Evolutionary conservation across 2,329 filamentous ascomycete species (phyloP), one percentile per base, ranked within the genome.

Genomic region (Coniochaeta ligniaria): DNA sequence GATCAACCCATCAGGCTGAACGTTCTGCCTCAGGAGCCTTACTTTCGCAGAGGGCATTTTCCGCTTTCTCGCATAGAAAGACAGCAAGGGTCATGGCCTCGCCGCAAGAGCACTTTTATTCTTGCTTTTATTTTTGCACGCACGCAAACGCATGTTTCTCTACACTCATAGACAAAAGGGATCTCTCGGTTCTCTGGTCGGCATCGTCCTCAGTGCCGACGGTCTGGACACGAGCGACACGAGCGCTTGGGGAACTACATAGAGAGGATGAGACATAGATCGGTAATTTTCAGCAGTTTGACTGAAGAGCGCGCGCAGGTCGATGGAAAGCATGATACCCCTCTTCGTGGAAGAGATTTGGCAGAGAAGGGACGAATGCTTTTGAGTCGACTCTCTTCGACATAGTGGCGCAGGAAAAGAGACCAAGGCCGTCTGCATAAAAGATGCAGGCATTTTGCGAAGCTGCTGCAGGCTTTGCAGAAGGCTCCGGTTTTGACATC

Each of bases 101-200:
- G 68, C 68, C 68, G 69, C 68, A 65, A 58, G 56, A 61, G 60
- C 43, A 57, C 54, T 45, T 50, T 58, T 62, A 36, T 57, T 22
- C 31, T 66, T 68, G 63, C 63, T 61, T 59, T 66, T 68, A 63
- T 60, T 65, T 65, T 64, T 64, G 35, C 59, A n/a, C n/a, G n/a
- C n/a, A n/a, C n/a, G n/a, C n/a, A n/a, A 45, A 62, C 54, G 66
- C 70, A 71, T 69, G 67, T 70, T 70, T n/a, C n/a, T n/a, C 67
- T 67, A 69, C 68, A 72, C 67, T 69, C 77, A 82, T 85, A 86
- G 83, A 86, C 80, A 84, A 85, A 85, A 84, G 80, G 81, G 82
- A 83, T 83, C 83, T 83, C 81, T 84, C 82, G 77, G 80, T 81
- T 82, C 31, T 28, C 20, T 78, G 75, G 79, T 78, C 73, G 66